phyloP scores from a whole-genome alignment of 371 early-diverging fungal genomes.

The Apophysomyces sp. region DNA sequence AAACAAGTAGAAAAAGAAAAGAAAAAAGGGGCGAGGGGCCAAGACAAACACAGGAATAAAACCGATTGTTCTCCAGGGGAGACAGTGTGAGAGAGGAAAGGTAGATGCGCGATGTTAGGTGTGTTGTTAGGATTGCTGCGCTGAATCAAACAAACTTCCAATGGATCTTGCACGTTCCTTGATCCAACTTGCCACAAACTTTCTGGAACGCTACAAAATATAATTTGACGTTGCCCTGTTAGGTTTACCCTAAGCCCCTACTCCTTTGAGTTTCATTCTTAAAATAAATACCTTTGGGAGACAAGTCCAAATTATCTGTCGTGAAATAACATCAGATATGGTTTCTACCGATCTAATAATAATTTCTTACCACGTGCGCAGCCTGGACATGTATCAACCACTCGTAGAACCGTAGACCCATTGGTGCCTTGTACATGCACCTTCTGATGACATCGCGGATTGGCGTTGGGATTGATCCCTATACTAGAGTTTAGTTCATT shows the following conservation, averaged over 20 bases:
- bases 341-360: not conserved
- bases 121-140: too few species aligned
- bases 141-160: constrained; percentile 15
- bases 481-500: not conserved
- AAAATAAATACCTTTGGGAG: constrained; percentile 34
- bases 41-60: too few species aligned
- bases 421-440: constrained; percentile 25
- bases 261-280: not conserved
- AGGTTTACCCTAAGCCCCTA: not conserved
- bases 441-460: constrained; percentile 28
- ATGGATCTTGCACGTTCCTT: constrained; percentile 17
- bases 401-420: constrained; percentile 21
- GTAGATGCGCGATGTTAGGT: too few species aligned
- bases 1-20: not conserved
- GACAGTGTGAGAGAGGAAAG: too few species aligned
- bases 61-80: too few species aligned
- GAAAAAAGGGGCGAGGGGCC: not conserved
- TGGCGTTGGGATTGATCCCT: constrained; percentile 42
- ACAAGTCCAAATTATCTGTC: constrained; percentile 37
- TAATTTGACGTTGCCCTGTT: not conserved
- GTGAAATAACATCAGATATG: not conserved
- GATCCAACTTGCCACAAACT: constrained; percentile 23
- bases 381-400: constrained; percentile 40
- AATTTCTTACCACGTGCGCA: constrained; percentile 30
- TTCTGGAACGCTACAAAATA: constrained; percentile 17